Base-by-base conservation (phyloP, 208 protist species). In the Zelonia costaricensis region DNA sequence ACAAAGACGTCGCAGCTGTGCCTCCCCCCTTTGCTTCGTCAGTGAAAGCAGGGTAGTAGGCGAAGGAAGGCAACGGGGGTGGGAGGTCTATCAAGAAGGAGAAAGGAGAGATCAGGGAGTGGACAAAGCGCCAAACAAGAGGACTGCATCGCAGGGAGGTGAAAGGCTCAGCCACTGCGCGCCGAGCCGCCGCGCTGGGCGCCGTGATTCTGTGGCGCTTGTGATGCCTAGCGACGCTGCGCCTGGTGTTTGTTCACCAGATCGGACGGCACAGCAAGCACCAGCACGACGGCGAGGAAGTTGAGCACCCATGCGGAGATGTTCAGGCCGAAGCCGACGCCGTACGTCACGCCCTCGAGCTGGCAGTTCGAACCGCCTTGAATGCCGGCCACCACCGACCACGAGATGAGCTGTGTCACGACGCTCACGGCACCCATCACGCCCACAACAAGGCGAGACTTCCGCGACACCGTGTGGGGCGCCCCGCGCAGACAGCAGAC, bases 241-340 rank as follows among this genome's bases (percentile, higher is more conserved):
- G 45, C 16, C 1, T 27, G 31, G n/a, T 63, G 48, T 0, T 62
- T 40, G 0, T 73, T 62, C 25, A 48, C 46, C 12, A 69, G 7
- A 5, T 10, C 13, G 0, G 48, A 59, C 6, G 69, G 62, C 5
- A 65, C 22, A 0, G 78, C 62, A 12, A 63, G 8, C 13, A 84
- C 15, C 4, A 74, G 0, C 5, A 71, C 13, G 12, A 77, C 42
- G 15, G 61, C 61, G 18, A 84, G 28, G 25, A 79, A 1, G 44
- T 80, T 66, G 18, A 86, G 4, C 12, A 78, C 22, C 84, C 84
- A 91, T 27, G 78, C 51, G 5, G 84, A 77, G 36, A 91, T 7
- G 44, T 55, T 74, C 15, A 91, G 55, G 18, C 80, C 84, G 36
- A 91, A 91, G 43, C 75, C 84, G 12, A 80, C 80, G 31, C 84